Base-by-base conservation (phyloP, 2,329 filamentous ascomycete genomes). In the Talaromyces sp. region DNA sequence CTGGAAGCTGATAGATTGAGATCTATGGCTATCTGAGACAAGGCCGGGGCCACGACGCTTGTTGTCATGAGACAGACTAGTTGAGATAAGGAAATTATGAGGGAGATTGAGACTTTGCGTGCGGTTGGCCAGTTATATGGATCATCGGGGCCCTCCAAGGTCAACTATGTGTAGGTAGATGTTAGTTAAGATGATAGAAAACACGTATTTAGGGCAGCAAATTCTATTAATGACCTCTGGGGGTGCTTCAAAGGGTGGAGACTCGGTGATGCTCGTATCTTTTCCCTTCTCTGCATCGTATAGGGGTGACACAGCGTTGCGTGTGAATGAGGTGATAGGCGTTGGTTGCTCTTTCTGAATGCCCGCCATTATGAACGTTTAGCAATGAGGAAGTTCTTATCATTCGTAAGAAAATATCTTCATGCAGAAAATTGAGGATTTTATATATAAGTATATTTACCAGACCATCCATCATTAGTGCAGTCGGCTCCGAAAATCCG, bases 61-160 rank as follows among this genome's bases (percentile, higher is more conserved):
- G 22, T 74, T 72, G 31, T 43, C 63, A 60, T 72, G 64, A n/a
- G 68, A 67, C 72, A 65, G 11, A 70, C 59, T 0, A 70, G 67
- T 41, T 68, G 68, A 41, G 72, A 73, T 24, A 85, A 72, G 35
- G 85, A 80, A 1, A 81, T 83, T 27, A 86, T 78, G 5, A 78
- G 67, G 0, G 82, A 82, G 3, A 87, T 77, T 2, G 76, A 69
- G 70, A 80, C 79, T 72, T 84, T 86, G 69, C 77, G 78, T 13
- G 65, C 65, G 0, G 68, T 70, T 3, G 80, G 69, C 86, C 87
- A 90, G 72, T 90, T 90, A 68, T 83, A 74, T 0, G 88, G 87
- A 65, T 88, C 87, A 37, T 85, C 74, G 0, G 82, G 81, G 0
- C 83, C 82, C 67, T 88, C 85, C 84, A 86, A 90, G 3, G 27